Evolutionary conservation across 176 grass and related monocot species (phyloP).

Genomic region (Oryza officinalis): DNA sequence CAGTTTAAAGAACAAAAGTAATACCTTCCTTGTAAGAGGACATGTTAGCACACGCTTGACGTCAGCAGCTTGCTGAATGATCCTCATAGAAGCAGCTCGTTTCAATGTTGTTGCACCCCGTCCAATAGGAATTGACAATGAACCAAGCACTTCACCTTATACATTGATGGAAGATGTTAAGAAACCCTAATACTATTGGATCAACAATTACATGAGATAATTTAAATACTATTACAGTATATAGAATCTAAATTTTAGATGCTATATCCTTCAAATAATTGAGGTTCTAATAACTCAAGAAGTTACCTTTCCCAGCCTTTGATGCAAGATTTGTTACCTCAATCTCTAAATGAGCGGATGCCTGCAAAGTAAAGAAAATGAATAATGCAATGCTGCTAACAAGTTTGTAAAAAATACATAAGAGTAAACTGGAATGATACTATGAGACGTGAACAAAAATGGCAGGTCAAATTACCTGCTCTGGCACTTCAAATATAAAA

Average conservation of each 20-base stretch:
- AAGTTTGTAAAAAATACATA: neutral
- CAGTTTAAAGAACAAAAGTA: neutral
- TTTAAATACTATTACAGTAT: conserved; percentile 14
- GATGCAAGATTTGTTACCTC: conserved; percentile 97
- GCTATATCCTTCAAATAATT: conserved; percentile 13
- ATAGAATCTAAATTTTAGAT: neutral
- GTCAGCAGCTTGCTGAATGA: conserved; percentile 68
- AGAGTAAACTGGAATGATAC: neutral
- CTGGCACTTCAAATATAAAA: conserved; percentile 99
- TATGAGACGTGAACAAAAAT: neutral
- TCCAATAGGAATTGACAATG: conserved; percentile 83
- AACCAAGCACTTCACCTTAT: conserved; percentile 90
- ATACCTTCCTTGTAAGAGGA: conserved; percentile 81
- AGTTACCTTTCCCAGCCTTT: conserved; percentile 89
- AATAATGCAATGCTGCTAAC: conserved; percentile 7
- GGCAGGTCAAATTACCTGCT: conserved; percentile 50
- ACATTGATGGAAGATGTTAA: conserved; percentile 36
- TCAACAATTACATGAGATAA: conserved; percentile 19
- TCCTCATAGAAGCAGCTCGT: conserved; percentile 87
- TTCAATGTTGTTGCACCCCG: conserved; percentile 67
- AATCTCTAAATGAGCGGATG: conserved; percentile 86
- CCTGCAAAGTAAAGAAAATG: conserved; percentile 56
- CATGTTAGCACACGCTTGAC: conserved; percentile 53
- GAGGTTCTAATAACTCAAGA: neutral
- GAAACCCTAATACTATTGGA: neutral